A percentile compares a stretch with the other conserved stretches of the same genome.
Conservation (phyloP, 1,139 yeast species). For the Saccharomyces hybrid region DNA sequence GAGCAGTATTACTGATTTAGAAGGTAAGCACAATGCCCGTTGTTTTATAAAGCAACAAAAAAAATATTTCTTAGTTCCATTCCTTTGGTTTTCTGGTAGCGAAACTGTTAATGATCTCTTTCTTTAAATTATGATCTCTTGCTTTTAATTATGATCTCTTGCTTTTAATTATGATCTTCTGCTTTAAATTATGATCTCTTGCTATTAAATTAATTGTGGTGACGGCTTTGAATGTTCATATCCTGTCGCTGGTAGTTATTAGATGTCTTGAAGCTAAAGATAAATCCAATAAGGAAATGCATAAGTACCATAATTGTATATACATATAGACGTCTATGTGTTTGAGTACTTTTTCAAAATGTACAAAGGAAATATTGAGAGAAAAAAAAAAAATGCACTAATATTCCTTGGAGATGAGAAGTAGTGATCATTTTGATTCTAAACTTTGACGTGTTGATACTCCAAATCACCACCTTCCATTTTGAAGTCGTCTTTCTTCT, state of each 20-base stretch:
- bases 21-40: no score
- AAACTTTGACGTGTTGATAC: constrained; percentile 8
- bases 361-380: neutral
- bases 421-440: neutral
- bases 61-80: no score
- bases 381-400: neutral
- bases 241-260: neutral
- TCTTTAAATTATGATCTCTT: no score
- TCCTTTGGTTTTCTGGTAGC: no score
- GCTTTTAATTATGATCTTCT: no score
- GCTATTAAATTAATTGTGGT: no score
- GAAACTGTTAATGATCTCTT: no score
- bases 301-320: neutral
- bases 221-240: neutral
- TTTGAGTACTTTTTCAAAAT: neutral
- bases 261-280: neutral
- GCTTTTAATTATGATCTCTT: no score
- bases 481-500: neutral
- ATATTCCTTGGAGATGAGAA: neutral
- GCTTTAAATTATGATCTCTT: no score
- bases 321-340: neutral
- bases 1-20: no score
- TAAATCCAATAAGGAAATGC: neutral
- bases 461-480: constrained; percentile 6
- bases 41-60: no score